A percentile compares a stretch with the other conserved stretches of the same genome.
Evolutionary conservation across 1,284 basidiomycete genomes (phyloP).

Genomic region (Sporisorium sorghi): DNA sequence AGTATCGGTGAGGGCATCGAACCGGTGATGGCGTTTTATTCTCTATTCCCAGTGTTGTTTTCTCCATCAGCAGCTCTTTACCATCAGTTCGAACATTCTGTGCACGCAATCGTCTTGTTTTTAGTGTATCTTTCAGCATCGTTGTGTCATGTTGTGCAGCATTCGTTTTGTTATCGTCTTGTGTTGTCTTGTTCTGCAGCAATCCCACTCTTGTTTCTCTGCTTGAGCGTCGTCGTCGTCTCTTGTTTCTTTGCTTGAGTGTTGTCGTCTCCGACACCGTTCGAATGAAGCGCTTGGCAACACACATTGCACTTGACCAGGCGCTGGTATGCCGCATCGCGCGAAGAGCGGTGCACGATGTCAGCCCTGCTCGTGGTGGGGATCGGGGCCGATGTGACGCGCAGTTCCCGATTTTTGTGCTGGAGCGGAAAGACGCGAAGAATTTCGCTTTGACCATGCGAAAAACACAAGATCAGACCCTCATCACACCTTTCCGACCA

Average conservation of each 20-base stretch:
- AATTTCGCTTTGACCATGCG: conserved; percentile 41
- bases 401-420: conserved; percentile 8
- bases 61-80: neutral
- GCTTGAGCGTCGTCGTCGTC: neutral
- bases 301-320: no score
- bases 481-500: neutral
- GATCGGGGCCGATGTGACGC: no score
- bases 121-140: conserved; percentile 10
- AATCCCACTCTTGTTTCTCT: neutral
- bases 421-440: conserved; percentile 22
- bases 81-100: neutral
- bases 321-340: no score
- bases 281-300: no score
- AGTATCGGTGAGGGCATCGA: neutral
- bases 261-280: no score
- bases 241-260: neutral
- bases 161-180: neutral
- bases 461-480: conserved; percentile 6
- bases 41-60: neutral
- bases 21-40: no score
- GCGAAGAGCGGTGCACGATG: no score
- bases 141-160: neutral
- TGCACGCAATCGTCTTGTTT: neutral
- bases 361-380: no score
- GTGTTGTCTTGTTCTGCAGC: neutral